These are phyloP conservation scores for Penicillium robsamsonii DNA, from an alignment of 495 filamentous ascomycete genomes.

Conservation along the genomic window DNA sequence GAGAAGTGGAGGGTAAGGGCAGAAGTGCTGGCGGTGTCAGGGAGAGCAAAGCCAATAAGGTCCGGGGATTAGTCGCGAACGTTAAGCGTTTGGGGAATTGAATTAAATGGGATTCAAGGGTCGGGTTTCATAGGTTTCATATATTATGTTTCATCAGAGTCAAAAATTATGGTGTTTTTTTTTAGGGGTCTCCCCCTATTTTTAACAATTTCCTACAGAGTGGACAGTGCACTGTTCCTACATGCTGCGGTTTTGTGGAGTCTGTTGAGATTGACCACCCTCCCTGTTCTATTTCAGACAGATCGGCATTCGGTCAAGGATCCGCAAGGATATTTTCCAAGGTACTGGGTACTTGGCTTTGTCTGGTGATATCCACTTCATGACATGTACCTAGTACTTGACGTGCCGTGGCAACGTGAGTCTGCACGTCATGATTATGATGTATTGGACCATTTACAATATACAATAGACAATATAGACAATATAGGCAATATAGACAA, in stretches of 20 bases:
- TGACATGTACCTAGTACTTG: constrained; percentile 11
- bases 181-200: background rate
- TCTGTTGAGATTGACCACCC: background rate
- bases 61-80: background rate
- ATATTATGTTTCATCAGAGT: background rate
- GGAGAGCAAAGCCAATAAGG: constrained; percentile 5
- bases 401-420: constrained; percentile 9
- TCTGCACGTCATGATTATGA: constrained; percentile 16
- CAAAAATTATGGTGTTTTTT: background rate
- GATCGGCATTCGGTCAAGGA: constrained; percentile 12
- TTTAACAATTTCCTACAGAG: background rate
- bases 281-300: constrained; percentile 12
- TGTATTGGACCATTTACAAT: no score
- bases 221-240: constrained; percentile 1
- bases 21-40: constrained; percentile 25
- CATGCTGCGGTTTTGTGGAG: constrained; percentile 3
- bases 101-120: background rate
- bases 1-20: constrained; percentile 22
- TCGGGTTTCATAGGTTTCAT: background rate
- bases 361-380: background rate
- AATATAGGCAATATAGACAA: no score
- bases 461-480: no score
- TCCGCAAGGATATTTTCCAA: constrained; percentile 6
- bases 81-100: background rate
- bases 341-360: constrained; percentile 14